Conservation (phyloP, 164 flowering plant genomes). For the Paratinospora sagittata region DNA sequence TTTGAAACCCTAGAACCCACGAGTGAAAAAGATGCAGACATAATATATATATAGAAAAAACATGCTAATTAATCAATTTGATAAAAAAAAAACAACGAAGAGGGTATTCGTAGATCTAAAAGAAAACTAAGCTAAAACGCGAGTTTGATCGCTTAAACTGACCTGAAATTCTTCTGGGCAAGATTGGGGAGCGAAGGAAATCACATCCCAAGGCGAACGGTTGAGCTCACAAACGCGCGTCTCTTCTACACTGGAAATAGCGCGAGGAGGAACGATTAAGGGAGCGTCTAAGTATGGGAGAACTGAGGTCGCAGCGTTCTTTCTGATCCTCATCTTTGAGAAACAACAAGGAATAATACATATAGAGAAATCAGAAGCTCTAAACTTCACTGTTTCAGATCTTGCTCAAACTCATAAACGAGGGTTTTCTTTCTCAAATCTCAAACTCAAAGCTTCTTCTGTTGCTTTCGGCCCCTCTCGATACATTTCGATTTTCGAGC, state of each 20-base stretch:
- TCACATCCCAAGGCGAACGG: constrained; percentile 61
- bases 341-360: not conserved
- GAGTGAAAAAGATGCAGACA: too few relatives aligned
- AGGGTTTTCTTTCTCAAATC: too few relatives aligned
- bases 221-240: constrained; percentile 43
- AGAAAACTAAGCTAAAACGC: not conserved
- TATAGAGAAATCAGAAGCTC: constrained; percentile 1
- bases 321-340: constrained; percentile 23
- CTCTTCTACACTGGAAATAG: constrained; percentile 12
- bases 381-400: constrained; percentile 4
- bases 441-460: too few relatives aligned
- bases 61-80: too few relatives aligned
- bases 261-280: not conserved
- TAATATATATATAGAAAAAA: too few relatives aligned
- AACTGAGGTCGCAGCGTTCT: constrained; percentile 6
- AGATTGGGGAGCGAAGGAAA: constrained; percentile 22
- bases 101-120: constrained; percentile 16
- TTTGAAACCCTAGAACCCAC: constrained; percentile 16
- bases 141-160: not conserved
- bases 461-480: too few relatives aligned
- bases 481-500: not conserved
- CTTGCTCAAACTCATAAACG: too few relatives aligned
- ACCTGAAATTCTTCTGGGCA: constrained; percentile 12
- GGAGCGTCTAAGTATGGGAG: not conserved
- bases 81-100: not conserved